phyloP scores from a whole-genome alignment of 805 yeast species.

The Zygosaccharomyces lentus region DNA sequence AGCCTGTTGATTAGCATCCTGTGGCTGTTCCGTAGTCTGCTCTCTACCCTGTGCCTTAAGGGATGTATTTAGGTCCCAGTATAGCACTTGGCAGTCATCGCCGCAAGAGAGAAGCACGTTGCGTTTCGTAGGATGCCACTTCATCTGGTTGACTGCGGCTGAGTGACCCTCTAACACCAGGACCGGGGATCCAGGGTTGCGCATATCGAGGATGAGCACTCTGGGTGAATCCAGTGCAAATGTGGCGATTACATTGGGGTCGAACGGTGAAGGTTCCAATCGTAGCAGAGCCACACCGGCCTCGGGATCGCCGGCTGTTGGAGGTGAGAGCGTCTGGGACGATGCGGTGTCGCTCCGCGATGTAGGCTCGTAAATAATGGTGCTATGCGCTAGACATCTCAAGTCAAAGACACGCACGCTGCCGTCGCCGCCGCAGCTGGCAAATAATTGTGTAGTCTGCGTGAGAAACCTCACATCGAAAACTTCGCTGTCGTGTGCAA shows the following conservation, averaged over 20 bases:
- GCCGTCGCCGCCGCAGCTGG: constrained; percentile 94
- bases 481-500: constrained; percentile 95
- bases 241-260: constrained; percentile 80
- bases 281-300: constrained; percentile 56
- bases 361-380: constrained; percentile 82
- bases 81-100: constrained; percentile 67
- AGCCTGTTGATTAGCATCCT: neutral
- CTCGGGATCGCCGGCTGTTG: constrained; percentile 2
- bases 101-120: constrained; percentile 61
- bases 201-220: constrained; percentile 71
- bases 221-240: constrained; percentile 65
- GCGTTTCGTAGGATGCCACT: constrained; percentile 75
- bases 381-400: constrained; percentile 84
- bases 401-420: constrained; percentile 89
- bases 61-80: constrained; percentile 54
- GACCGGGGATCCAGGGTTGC: constrained; percentile 83
- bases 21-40: neutral
- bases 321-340: constrained; percentile 4
- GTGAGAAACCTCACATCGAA: constrained; percentile 84
- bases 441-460: constrained; percentile 66
- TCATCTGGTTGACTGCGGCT: constrained; percentile 64
- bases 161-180: constrained; percentile 63
- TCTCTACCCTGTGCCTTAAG: constrained; percentile 10
- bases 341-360: constrained; percentile 13
- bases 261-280: constrained; percentile 71